Evolutionary conservation across 805 yeast species (phyloP).

Genomic region (Schwanniomyces vanrijiae): DNA sequence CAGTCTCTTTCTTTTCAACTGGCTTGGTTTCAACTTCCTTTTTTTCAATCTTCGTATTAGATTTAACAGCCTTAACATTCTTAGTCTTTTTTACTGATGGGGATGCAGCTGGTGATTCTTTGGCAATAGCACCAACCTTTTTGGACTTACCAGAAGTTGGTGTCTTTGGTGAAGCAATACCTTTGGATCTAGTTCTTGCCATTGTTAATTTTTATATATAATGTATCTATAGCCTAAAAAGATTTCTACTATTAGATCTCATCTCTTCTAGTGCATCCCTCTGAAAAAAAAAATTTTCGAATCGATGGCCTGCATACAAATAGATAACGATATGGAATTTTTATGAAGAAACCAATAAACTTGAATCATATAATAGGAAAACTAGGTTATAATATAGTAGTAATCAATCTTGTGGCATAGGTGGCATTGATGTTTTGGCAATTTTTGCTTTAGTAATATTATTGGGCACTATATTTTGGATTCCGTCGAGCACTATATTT

Average conservation of each 20-base stretch:
- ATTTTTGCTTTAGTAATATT: slow-evolving; percentile 11
- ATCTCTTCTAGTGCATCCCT: slow-evolving; percentile 9
- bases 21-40: slow-evolving; percentile 8
- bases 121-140: slow-evolving; percentile 18
- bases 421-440: slow-evolving; percentile 39
- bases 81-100: slow-evolving; percentile 21
- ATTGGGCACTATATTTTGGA: slow-evolving; percentile 15
- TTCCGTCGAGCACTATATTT: slow-evolving; percentile 38
- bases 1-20: slow-evolving; percentile 1
- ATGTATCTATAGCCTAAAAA: background rate
- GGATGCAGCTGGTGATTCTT: slow-evolving; percentile 21
- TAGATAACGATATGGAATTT: background rate
- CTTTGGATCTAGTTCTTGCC: slow-evolving; percentile 36
- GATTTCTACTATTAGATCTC: slow-evolving; percentile 10
- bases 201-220: slow-evolving; percentile 10
- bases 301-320: background rate
- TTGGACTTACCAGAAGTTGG: slow-evolving; percentile 23
- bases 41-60: slow-evolving; percentile 4
- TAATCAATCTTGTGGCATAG: slow-evolving; percentile 7
- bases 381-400: background rate
- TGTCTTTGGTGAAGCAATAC: slow-evolving; percentile 22
- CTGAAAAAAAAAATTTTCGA: slow-evolving; percentile 3
- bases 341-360: background rate
- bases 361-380: background rate
- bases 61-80: slow-evolving; percentile 7